Base-by-base conservation (phyloP, 371 early-diverging fungal genomes). In the Apophysomyces ossiformis region DNA sequence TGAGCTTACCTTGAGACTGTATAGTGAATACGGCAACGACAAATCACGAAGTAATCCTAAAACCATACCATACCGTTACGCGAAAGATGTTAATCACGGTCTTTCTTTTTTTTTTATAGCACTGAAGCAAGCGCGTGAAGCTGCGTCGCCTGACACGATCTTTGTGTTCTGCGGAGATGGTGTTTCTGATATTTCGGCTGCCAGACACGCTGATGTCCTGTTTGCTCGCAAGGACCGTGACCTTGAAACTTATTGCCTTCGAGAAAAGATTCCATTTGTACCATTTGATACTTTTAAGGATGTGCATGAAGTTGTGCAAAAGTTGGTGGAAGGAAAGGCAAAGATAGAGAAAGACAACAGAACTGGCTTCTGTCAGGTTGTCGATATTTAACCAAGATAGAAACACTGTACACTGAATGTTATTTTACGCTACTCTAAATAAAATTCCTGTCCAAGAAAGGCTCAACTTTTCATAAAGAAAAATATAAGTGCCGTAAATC, bases 91-190 rank as follows among this genome's bases (percentile, higher is more conserved):
- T 60, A 7, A 39, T n/a, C 8, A 1, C 3, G 32, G 32, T 26
- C 3, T 26, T 26, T 26, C 32, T 26, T 26, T 26, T 26, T 56
- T 7, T 44, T 54, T 37, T 58, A 35, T 57, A 82, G 82, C 79
- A 26, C 57, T 82, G 21, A 63, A 65, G 45, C 62, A 73, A 58
- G 79, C 82, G 41, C 77, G 82, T 60, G 74, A 68, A 37, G 60
- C 66, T 9, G 73, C 73, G 38, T 38, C 73, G 0, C 60, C 70
- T 18, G 80, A 69, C 69, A 83, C 69, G 13, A 74, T 81, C 43
- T 77, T 88, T 61, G 74, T 91, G 3, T 91, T 89, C 63, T 80
- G 86, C 37, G 91, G 91, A 21, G 91, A 91, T 70, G 90, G 91
- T 43, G 85, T 91, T 0, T 84, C 85, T 1, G 91, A 91, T 67